phyloP scores from a whole-genome alignment of 2,329 filamentous ascomycete species.

The Calonectria pteridis region DNA sequence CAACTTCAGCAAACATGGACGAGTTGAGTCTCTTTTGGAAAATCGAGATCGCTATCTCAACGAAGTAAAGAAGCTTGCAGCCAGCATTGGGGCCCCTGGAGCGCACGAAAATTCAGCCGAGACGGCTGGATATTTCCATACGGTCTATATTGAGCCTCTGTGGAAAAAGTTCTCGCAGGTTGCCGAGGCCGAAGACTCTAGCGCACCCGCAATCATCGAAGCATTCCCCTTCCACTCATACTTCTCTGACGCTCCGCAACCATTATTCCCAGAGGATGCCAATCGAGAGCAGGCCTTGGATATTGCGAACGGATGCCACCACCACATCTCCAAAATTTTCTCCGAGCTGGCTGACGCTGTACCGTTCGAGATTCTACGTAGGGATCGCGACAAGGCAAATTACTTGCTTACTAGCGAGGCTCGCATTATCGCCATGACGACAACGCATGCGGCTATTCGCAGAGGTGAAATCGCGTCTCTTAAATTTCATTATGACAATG shows the following conservation, averaged over 20 bases:
- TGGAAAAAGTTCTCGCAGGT: constrained; percentile 85
- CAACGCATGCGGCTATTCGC: constrained; percentile 96
- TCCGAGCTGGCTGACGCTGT: constrained; percentile 91
- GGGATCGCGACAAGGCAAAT: constrained; percentile 92
- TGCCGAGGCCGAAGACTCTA: constrained; percentile 67
- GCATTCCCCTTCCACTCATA: constrained; percentile 91
- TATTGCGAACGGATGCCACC: constrained; percentile 85
- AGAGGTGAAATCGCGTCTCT: constrained; percentile 89
- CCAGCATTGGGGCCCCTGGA: constrained; percentile 86
- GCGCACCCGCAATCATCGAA: constrained; percentile 72
- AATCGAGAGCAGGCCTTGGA: constrained; percentile 78
- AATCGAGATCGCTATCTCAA: constrained; percentile 82
- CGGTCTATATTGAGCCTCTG: constrained; percentile 87
- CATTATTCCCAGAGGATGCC: constrained; percentile 78
- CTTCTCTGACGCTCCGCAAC: constrained; percentile 89
- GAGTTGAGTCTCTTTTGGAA: constrained; percentile 95
- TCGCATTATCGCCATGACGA: constrained; percentile 98
- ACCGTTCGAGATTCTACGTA: constrained; percentile 93
- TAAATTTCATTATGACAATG: constrained; percentile 98
- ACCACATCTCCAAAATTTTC: constrained; percentile 91
- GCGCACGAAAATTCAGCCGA: constrained; percentile 97
- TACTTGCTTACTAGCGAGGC: constrained; percentile 96
- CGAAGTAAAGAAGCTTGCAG: constrained; percentile 88
- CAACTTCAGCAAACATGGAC: constrained; percentile 93
- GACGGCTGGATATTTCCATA: constrained; percentile 96